phyloP scores from a whole-genome alignment of 768 basidiomycete species.

The Sutorius australiensis region DNA sequence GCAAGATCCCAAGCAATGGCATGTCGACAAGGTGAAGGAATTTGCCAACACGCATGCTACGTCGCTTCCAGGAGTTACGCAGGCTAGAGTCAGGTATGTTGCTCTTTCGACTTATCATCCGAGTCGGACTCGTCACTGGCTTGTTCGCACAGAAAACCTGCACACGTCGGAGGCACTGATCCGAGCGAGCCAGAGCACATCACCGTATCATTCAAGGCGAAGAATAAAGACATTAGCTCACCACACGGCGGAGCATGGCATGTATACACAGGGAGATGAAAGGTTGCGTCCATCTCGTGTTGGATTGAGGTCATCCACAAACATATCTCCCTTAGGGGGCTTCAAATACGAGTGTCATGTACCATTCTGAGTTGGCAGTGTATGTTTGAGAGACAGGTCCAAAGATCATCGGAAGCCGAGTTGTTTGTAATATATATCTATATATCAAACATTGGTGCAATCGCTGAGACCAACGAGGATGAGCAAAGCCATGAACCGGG shows the following conservation, averaged over 20 bases:
- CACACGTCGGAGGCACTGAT: background rate
- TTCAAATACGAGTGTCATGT: background rate
- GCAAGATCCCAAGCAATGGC: background rate
- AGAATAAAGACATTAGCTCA: background rate
- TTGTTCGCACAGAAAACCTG: background rate
- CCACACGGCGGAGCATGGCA: background rate
- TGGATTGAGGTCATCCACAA: background rate
- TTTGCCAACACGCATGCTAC: background rate
- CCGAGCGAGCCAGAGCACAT: background rate
- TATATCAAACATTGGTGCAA: background rate
- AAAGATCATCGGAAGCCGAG: background rate
- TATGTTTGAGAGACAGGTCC: background rate
- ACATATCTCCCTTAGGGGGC: background rate
- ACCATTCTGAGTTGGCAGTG: background rate
- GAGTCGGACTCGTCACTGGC: background rate
- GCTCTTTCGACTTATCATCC: background rate
- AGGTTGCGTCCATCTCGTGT: background rate
- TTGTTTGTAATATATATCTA: background rate
- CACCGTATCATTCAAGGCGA: background rate
- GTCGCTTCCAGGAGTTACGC: background rate
- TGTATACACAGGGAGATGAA: background rate
- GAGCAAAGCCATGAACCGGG: background rate
- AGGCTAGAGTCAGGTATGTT: background rate
- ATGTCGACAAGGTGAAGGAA: background rate
- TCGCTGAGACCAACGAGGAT: background rate